A percentile compares a stretch with the other conserved stretches of the same genome.
Conservation (phyloP, 1,284 basidiomycete species). For the Ustilago sp. region DNA sequence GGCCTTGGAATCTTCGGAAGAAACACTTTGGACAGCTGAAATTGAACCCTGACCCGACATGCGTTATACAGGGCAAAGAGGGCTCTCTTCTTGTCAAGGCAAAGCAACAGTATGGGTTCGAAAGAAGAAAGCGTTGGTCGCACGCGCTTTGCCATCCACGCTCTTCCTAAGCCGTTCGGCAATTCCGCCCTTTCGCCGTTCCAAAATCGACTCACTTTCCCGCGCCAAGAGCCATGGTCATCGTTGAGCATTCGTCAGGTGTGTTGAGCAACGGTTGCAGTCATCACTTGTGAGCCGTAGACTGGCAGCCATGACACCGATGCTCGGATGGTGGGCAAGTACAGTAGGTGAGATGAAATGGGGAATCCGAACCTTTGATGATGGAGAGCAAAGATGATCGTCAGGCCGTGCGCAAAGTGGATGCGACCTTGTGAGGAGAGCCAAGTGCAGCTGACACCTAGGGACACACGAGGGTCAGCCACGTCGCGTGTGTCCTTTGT, state of each 20-base stretch:
- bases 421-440: conserved; percentile 1
- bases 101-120: conserved; percentile 2
- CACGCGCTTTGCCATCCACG: conserved; percentile 3
- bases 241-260: not conserved
- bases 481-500: conserved; percentile 1
- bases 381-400: conserved; percentile 1
- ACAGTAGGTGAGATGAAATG: not conserved
- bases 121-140: conserved; percentile 1
- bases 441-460: not conserved
- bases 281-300: not conserved
- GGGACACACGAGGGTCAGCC: not conserved
- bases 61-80: not conserved
- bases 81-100: not conserved
- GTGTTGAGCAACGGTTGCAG: not conserved
- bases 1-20: conserved; percentile 10
- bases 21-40: conserved; percentile 4
- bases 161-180: not conserved
- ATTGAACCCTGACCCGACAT: conserved; percentile 8
- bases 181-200: conserved; percentile 1
- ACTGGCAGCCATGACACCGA: not conserved
- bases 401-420: conserved; percentile 3
- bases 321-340: not conserved
- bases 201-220: not conserved
- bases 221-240: not conserved
- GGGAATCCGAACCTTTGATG: not conserved